Percentiles rank a stretch among this genome's conserved stretches.
Evolutionary conservation across 1,284 basidiomycete genomes (phyloP).

Genomic region (Stereum hirsutum): DNA sequence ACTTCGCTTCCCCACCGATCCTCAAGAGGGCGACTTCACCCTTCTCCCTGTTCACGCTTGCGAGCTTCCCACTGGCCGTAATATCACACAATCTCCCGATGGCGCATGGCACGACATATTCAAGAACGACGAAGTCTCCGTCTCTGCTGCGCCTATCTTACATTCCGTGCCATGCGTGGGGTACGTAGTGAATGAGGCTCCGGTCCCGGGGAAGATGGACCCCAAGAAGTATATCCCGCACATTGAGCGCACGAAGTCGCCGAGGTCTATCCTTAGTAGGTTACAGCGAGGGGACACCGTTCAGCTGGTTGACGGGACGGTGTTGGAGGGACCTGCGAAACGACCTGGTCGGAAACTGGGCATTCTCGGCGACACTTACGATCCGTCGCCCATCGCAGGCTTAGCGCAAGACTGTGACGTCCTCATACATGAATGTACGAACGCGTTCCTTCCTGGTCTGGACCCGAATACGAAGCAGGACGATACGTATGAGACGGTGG

Average conservation of each 20-base stretch:
- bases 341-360: constrained; percentile 67
- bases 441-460: constrained; percentile 74
- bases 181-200: constrained; percentile 71
- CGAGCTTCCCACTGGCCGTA: constrained; percentile 58
- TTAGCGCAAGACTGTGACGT: constrained; percentile 58
- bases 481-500: constrained; percentile 56
- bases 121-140: constrained; percentile 47
- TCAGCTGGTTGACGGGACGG: constrained; percentile 68
- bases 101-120: constrained; percentile 72
- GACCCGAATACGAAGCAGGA: constrained; percentile 44
- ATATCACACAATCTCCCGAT: constrained; percentile 53
- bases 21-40: constrained; percentile 37
- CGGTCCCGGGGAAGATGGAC: constrained; percentile 71
- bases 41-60: constrained; percentile 34
- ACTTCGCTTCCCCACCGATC: constrained; percentile 56
- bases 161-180: constrained; percentile 83
- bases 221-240: constrained; percentile 54
- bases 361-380: constrained; percentile 76
- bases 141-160: constrained; percentile 78
- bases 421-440: constrained; percentile 85
- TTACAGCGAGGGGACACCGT: constrained; percentile 68
- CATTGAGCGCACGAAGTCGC: constrained; percentile 62
- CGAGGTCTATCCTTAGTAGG: constrained; percentile 60
- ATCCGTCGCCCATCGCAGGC: constrained; percentile 55
- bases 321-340: constrained; percentile 63